phyloP scores from a whole-genome alignment of 139 green algal species.

The Picocystis salinarum region DNA sequence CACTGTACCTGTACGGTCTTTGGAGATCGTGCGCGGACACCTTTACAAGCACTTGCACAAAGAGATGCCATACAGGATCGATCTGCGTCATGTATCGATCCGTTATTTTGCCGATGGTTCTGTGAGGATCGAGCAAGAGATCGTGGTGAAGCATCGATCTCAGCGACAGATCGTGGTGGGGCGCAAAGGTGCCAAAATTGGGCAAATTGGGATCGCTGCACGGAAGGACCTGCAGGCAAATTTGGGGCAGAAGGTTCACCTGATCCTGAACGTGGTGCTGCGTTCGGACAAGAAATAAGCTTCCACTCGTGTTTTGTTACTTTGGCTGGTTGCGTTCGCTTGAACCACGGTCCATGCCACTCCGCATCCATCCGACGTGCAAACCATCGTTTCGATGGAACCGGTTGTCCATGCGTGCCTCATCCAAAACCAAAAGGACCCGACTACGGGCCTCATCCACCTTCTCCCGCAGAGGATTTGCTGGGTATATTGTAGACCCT shows the following conservation, averaged over 20 bases:
- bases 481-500: too few relatives aligned
- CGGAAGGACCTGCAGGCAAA: conserved; percentile 2
- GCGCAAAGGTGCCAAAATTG: not conserved
- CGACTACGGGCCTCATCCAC: too few relatives aligned
- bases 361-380: too few relatives aligned
- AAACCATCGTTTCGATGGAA: too few relatives aligned
- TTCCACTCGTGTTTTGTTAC: too few relatives aligned
- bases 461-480: too few relatives aligned
- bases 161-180: conserved; percentile 22
- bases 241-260: conserved; percentile 1
- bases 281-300: too few relatives aligned
- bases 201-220: conserved; percentile 2
- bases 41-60: conserved; percentile 22
- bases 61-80: conserved; percentile 17
- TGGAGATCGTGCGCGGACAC: conserved; percentile 29
- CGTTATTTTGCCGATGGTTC: conserved; percentile 9
- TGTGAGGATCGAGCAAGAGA: conserved; percentile 16
- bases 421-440: too few relatives aligned
- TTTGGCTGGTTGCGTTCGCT: too few relatives aligned
- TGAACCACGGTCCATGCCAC: too few relatives aligned
- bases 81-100: conserved; percentile 1
- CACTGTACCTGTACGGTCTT: conserved; percentile 2
- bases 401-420: too few relatives aligned
- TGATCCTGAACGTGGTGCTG: conserved; percentile 11
- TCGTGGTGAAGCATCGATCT: conserved; percentile 13